Percentiles rank a stretch among this genome's conserved stretches.
Evolutionary conservation across 2,329 filamentous ascomycete genomes (phyloP).

Genomic region (Penicillium sp.): DNA sequence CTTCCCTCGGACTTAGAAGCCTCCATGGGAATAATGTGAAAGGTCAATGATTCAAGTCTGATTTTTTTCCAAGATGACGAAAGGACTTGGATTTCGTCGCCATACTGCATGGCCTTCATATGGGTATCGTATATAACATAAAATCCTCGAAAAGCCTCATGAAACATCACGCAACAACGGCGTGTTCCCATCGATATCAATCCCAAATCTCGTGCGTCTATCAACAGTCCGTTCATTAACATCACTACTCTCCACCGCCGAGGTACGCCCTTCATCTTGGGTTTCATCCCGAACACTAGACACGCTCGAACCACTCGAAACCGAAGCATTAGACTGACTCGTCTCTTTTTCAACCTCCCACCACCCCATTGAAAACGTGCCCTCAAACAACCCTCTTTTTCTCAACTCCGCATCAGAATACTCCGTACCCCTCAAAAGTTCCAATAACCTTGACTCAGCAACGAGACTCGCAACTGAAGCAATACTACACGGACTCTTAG

Average conservation of each 20-base stretch:
- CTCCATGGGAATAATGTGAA: too few relatives aligned
- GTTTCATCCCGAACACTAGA: background rate
- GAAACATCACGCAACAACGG: background rate
- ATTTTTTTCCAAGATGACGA: background rate
- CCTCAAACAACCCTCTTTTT: background rate
- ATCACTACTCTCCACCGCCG: background rate
- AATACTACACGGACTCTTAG: slow-evolving; percentile 30
- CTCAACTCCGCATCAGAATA: background rate
- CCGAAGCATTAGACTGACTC: background rate
- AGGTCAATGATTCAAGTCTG: too few relatives aligned
- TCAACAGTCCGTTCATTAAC: background rate
- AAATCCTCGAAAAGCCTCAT: background rate
- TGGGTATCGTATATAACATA: background rate
- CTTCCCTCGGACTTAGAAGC: too few relatives aligned
- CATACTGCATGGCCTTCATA: background rate
- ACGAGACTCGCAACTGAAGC: slow-evolving; percentile 22
- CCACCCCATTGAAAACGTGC: background rate
- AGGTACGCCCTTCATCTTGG: background rate
- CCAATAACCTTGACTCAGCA: background rate
- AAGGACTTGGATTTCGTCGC: background rate
- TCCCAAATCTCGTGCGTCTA: background rate
- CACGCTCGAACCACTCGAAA: background rate
- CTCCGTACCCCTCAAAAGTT: background rate
- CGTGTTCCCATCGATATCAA: background rate
- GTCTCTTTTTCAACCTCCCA: background rate